These are phyloP conservation scores for Stachybotrys chartarum DNA, from an alignment of 2,329 filamentous ascomycete species.

Conservation along the genomic window DNA sequence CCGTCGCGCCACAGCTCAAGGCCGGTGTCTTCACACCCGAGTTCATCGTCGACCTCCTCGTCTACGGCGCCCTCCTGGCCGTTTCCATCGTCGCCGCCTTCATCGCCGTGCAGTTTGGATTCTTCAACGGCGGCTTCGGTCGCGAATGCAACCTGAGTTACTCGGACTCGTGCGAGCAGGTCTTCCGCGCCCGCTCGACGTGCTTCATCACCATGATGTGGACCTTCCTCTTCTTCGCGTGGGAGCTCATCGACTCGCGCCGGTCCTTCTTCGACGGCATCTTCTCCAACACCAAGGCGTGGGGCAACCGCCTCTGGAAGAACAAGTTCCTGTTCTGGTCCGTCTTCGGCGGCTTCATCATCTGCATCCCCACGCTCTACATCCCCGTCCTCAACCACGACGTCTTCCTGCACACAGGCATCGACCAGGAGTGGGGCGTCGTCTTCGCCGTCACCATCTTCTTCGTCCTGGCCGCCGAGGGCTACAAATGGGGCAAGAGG, in stretches of 20 bases:
- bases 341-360: conserved; percentile 45
- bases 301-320: conserved; percentile 46
- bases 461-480: conserved; percentile 58
- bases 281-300: conserved; percentile 42
- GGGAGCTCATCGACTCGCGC: conserved; percentile 61
- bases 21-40: conserved; percentile 58
- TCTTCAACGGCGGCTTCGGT: conserved; percentile 47
- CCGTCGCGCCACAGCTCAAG: conserved; percentile 17
- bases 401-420: conserved; percentile 60
- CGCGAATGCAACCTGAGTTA: conserved; percentile 50
- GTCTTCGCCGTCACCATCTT: conserved; percentile 53
- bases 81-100: conserved; percentile 51
- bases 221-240: conserved; percentile 61
- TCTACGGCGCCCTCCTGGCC: conserved; percentile 59
- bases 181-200: conserved; percentile 59
- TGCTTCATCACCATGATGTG: conserved; percentile 62
- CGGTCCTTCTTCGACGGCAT: conserved; percentile 57
- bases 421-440: conserved; percentile 64
- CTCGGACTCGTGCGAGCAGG: conserved; percentile 42
- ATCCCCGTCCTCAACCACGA: conserved; percentile 59
- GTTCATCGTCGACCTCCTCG: conserved; percentile 54
- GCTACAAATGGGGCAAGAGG: conserved; percentile 62
- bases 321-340: conserved; percentile 47
- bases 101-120: conserved; percentile 49
- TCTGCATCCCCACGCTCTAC: conserved; percentile 55